Evolutionary conservation across 1,139 yeast genomes (phyloP).

Genomic region (Magnusiomyces tetraspermus): DNA sequence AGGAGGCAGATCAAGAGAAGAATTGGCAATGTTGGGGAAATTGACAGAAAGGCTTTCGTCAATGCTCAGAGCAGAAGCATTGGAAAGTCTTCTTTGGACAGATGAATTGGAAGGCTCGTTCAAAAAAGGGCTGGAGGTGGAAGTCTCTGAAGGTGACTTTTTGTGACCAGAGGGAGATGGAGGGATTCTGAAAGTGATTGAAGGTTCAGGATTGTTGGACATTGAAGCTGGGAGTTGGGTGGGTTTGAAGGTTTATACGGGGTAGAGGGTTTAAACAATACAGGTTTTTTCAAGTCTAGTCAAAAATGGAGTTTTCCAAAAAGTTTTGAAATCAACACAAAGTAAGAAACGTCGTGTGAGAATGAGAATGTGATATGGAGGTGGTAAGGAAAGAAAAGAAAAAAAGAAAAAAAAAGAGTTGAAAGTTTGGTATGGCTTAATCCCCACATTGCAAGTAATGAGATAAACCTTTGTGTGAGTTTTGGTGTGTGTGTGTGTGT

Average conservation of each 20-base stretch:
- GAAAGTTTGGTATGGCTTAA: neutral
- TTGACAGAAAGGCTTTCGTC: neutral
- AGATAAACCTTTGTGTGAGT: neutral
- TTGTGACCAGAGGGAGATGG: neutral
- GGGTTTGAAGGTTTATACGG: neutral
- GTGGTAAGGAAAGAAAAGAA: neutral
- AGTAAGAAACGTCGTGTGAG: neutral
- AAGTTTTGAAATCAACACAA: neutral
- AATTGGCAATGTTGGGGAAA: neutral
- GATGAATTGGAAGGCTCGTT: constrained; percentile 19
- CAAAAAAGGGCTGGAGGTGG: constrained; percentile 2
- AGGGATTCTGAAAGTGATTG: neutral
- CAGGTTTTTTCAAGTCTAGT: too few species aligned
- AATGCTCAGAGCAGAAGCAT: constrained; percentile 18
- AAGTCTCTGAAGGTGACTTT: neutral
- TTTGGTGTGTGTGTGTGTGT: neutral
- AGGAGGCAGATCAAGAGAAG: neutral
- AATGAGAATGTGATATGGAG: neutral
- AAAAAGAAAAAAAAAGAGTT: neutral
- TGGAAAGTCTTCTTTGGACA: constrained; percentile 24
- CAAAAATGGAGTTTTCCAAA: neutral
- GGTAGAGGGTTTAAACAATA: neutral
- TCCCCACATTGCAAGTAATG: neutral
- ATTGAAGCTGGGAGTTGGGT: neutral
- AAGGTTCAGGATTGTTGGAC: neutral